Evolutionary conservation across 352 stramenopile genomes (phyloP).

Genomic region (Phytophthora citricola): DNA sequence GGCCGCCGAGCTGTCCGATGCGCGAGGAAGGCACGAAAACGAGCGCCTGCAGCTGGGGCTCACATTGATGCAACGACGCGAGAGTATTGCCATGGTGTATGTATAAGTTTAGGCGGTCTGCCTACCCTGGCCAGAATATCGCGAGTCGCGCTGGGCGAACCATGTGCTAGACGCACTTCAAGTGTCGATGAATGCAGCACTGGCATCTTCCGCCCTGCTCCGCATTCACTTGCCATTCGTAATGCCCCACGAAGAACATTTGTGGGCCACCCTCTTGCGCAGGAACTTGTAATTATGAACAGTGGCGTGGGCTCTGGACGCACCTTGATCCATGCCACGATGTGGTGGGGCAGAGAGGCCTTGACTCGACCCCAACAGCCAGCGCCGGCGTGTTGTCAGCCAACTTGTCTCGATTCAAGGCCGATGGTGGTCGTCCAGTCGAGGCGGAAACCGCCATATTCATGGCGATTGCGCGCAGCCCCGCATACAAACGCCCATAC

Average conservation of each 20-base stretch:
- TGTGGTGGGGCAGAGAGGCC: too few relatives aligned
- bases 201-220: slow-evolving; percentile 15
- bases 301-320: slow-evolving; percentile 6
- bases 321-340: slow-evolving; percentile 12
- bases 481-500: slow-evolving; percentile 23
- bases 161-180: neutral
- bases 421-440: slow-evolving; percentile 16
- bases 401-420: neutral
- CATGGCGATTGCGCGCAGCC: slow-evolving; percentile 14
- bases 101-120: neutral
- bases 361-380: neutral
- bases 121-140: too few relatives aligned
- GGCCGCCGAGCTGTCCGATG: slow-evolving; percentile 3
- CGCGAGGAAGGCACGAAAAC: neutral
- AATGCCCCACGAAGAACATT: slow-evolving; percentile 14
- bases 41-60: slow-evolving; percentile 10
- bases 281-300: neutral
- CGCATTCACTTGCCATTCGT: slow-evolving; percentile 5
- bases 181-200: slow-evolving; percentile 11
- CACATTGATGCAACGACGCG: neutral
- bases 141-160: too few relatives aligned
- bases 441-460: slow-evolving; percentile 20
- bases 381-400: neutral
- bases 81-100: too few relatives aligned
- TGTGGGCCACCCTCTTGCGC: slow-evolving; percentile 1